phyloP scores from a whole-genome alignment of 2,329 filamentous ascomycete species.

The Sclerotinia nivalis region DNA sequence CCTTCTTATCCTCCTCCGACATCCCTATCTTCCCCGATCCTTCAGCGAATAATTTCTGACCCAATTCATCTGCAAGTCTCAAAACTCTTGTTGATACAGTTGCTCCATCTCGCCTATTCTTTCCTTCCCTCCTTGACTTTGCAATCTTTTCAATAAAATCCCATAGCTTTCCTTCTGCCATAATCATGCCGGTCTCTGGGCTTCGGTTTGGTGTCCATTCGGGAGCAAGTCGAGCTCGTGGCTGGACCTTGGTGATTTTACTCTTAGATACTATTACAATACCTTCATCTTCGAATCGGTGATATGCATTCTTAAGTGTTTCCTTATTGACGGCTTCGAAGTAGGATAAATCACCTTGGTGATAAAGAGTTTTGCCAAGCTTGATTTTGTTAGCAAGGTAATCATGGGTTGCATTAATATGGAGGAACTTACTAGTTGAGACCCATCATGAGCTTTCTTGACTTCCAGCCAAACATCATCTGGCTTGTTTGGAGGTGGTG shows the following conservation, averaged over 20 bases:
- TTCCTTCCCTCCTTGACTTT: constrained; percentile 80
- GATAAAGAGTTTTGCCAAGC: constrained; percentile 94
- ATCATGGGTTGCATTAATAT: not conserved
- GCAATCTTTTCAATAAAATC: constrained; percentile 89
- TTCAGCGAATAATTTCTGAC: constrained; percentile 66
- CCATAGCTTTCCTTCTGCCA: constrained; percentile 79
- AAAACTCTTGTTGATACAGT: constrained; percentile 85
- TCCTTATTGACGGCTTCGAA: constrained; percentile 99
- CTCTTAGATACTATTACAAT: constrained; percentile 74
- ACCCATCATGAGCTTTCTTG: constrained; percentile 75
- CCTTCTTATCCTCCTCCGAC: constrained; percentile 53
- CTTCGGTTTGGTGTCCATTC: constrained; percentile 75
- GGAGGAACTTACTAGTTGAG: constrained; percentile 67
- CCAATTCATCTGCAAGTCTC: constrained; percentile 72
- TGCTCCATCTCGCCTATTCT: constrained; percentile 90
- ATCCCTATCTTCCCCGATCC: constrained; percentile 44
- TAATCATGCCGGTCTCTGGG: constrained; percentile 57
- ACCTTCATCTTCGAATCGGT: constrained; percentile 84
- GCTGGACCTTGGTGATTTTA: constrained; percentile 61
- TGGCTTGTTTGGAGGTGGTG: constrained; percentile 59
- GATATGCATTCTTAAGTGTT: constrained; percentile 90
- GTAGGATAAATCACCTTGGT: constrained; percentile 95
- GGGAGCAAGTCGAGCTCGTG: constrained; percentile 67
- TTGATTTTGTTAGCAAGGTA: constrained; percentile 44
- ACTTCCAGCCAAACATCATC: constrained; percentile 77